Conservation (phyloP, 2,329 filamentous ascomycete species). For the Xylariaceae sp. region DNA sequence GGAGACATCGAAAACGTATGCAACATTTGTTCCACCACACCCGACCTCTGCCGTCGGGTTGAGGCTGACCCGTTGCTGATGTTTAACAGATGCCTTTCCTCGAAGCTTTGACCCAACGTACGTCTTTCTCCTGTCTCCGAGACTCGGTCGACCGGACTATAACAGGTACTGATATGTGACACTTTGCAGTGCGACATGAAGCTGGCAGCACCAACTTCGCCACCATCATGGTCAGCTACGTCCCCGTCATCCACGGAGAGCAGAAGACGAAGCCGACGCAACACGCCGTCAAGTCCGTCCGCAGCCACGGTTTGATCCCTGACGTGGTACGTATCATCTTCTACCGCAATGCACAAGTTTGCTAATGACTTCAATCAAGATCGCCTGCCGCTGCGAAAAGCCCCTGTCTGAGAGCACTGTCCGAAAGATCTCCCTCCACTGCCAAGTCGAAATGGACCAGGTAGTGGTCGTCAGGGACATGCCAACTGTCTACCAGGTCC, state of each 20-base stretch:
- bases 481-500: conserved; percentile 87
- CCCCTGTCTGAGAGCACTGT: conserved; percentile 69
- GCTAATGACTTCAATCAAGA: conserved; percentile 42
- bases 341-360: conserved; percentile 5
- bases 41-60: neutral
- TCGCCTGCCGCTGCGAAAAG: conserved; percentile 85
- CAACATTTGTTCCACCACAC: neutral
- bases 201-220: conserved; percentile 75
- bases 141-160: neutral
- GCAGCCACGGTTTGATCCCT: conserved; percentile 70
- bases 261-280: conserved; percentile 98
- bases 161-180: neutral
- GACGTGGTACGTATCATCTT: conserved; percentile 50
- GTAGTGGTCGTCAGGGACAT: conserved; percentile 89
- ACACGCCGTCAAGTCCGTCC: conserved; percentile 76
- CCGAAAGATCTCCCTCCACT: conserved; percentile 83
- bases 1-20: conserved; percentile 23
- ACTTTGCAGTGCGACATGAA: conserved; percentile 53
- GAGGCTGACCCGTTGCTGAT: conserved; percentile 38
- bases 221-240: conserved; percentile 83
- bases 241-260: conserved; percentile 65
- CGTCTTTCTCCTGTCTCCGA: neutral
- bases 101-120: conserved; percentile 70
- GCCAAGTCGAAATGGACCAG: conserved; percentile 79
- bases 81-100: conserved; percentile 81